Evolutionary conservation across 2,329 filamentous ascomycete species (phyloP).

Genomic region (Pseudocercospora crystallina): DNA sequence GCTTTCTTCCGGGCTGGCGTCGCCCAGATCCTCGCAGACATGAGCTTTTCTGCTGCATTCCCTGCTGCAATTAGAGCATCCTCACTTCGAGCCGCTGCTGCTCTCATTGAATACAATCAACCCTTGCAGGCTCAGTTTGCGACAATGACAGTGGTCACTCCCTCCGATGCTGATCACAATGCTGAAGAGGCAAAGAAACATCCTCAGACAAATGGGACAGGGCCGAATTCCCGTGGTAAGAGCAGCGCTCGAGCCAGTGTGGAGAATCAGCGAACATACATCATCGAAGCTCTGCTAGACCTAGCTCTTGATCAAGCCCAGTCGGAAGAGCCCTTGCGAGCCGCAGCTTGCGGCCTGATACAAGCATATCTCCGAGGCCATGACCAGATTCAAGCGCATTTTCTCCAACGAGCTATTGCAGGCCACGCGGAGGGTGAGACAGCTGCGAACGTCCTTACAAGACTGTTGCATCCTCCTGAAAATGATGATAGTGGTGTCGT

Average conservation of each 20-base stretch:
- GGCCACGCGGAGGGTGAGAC: constrained; percentile 82
- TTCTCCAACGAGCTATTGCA: constrained; percentile 83
- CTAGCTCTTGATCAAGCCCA: constrained; percentile 68
- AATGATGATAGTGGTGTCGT: constrained; percentile 83
- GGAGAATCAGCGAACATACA: constrained; percentile 61
- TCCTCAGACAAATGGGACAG: constrained; percentile 28
- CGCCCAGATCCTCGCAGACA: constrained; percentile 73
- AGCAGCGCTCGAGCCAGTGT: constrained; percentile 29
- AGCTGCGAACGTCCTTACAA: constrained; percentile 77
- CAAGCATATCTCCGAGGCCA: constrained; percentile 90
- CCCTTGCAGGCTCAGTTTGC: constrained; percentile 85
- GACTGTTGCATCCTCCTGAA: constrained; percentile 67
- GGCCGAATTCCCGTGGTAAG: constrained; percentile 26
- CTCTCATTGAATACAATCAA: constrained; percentile 80
- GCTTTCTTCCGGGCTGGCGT: constrained; percentile 83
- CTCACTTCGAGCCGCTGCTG: constrained; percentile 81
- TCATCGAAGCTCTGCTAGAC: constrained; percentile 90
- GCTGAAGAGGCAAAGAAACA: constrained; percentile 20
- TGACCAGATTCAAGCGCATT: constrained; percentile 77
- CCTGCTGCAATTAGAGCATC: constrained; percentile 79
- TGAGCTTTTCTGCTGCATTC: constrained; percentile 74
- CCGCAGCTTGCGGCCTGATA: constrained; percentile 84
- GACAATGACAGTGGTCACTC: constrained; percentile 67
- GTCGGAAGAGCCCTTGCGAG: constrained; percentile 73
- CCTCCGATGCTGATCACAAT: constrained; percentile 19